Evolutionary conservation across 164 flowering plant species (phyloP).

Genomic region (Taxillus chinensis): DNA sequence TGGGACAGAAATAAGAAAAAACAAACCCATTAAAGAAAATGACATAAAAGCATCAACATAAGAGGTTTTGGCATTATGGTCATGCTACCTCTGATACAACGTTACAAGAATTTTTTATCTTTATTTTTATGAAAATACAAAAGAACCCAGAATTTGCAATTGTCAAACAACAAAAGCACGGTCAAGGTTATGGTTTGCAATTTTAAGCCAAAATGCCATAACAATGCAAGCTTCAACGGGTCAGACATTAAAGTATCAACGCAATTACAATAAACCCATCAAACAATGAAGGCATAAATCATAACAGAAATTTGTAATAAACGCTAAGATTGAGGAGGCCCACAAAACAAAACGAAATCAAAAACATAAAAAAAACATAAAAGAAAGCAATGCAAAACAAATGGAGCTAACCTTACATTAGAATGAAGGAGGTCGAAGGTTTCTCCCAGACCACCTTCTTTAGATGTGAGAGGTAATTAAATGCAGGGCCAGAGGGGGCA

Average conservation of each 20-base stretch:
- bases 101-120: too few species aligned
- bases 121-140: too few species aligned
- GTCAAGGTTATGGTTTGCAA: too few species aligned
- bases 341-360: too few species aligned
- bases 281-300: slow-evolving; percentile 1
- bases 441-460: slow-evolving; percentile 14
- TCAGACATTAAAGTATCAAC: too few species aligned
- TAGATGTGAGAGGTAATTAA: slow-evolving; percentile 4
- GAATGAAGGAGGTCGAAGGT: slow-evolving; percentile 10
- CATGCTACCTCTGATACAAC: too few species aligned
- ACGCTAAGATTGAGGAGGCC: too few species aligned
- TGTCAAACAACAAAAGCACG: too few species aligned
- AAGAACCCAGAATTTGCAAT: too few species aligned
- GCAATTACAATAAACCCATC: background rate
- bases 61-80: background rate
- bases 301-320: background rate
- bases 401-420: background rate
- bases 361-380: too few species aligned
- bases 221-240: too few species aligned
- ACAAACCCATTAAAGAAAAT: background rate
- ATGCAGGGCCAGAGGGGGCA: background rate
- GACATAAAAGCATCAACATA: background rate
- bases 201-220: too few species aligned
- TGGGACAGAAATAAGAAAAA: background rate
- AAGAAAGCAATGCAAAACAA: background rate